Percentiles rank a stretch among this genome's conserved stretches.
Evolutionary conservation across 2,329 filamentous ascomycete genomes (phyloP).

Genomic region (Colletotrichum tamarilloi): DNA sequence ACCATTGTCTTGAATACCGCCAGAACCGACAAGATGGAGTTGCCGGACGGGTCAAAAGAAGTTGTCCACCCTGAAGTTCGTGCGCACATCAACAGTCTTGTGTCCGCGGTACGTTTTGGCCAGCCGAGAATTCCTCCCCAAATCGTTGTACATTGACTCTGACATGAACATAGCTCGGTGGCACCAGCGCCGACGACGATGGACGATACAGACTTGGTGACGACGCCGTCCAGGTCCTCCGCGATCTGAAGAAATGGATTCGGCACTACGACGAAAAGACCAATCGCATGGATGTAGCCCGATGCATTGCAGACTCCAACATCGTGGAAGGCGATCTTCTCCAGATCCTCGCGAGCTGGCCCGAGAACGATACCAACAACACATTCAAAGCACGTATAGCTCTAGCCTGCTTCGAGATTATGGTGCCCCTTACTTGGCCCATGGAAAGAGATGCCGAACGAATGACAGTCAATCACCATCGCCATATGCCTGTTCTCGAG

Average conservation of each 20-base stretch:
- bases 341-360: constrained; percentile 87
- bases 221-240: constrained; percentile 89
- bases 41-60: constrained; percentile 61
- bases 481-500: constrained; percentile 89
- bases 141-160: constrained; percentile 7
- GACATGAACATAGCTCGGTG: constrained; percentile 76
- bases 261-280: constrained; percentile 93
- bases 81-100: constrained; percentile 91
- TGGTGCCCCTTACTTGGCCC: constrained; percentile 95
- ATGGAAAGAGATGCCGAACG: constrained; percentile 81
- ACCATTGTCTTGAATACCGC: neutral
- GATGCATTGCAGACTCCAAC: constrained; percentile 92
- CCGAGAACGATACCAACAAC: constrained; percentile 77
- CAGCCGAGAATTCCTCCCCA: neutral
- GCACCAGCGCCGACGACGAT: constrained; percentile 81
- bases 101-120: constrained; percentile 80
- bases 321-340: constrained; percentile 90
- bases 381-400: constrained; percentile 83
- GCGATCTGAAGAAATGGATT: constrained; percentile 95
- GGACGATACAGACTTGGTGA: constrained; percentile 91
- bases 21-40: constrained; percentile 60
- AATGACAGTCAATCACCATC: constrained; percentile 93
- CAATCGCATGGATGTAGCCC: constrained; percentile 93
- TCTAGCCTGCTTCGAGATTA: constrained; percentile 87
- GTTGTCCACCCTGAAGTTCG: constrained; percentile 92